Conservation (phyloP, 1,284 basidiomycete species). For the Ceratobasidium sp. region DNA sequence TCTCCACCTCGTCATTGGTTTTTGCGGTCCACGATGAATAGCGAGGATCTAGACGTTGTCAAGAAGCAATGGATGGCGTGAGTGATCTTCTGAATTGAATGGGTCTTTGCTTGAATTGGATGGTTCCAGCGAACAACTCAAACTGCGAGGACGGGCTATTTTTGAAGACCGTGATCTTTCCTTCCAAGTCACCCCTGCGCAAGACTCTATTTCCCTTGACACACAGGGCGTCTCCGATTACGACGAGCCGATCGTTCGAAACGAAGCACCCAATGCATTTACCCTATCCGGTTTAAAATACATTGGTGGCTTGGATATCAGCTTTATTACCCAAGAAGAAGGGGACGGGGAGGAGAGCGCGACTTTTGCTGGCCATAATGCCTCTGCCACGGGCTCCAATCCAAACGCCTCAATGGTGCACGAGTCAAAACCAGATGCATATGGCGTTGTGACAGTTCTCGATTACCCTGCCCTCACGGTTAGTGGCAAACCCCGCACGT, state of each 20-base stretch:
- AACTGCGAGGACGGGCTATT: slow-evolving; percentile 32
- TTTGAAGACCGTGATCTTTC: slow-evolving; percentile 42
- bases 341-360: slow-evolving; percentile 26
- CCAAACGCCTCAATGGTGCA: not conserved
- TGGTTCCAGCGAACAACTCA: slow-evolving; percentile 38
- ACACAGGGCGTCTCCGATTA: slow-evolving; percentile 12
- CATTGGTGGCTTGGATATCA: slow-evolving; percentile 48
- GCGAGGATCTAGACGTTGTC: slow-evolving; percentile 1
- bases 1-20: not conserved
- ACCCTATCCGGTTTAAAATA: slow-evolving; percentile 42
- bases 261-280: slow-evolving; percentile 33
- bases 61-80: slow-evolving; percentile 39
- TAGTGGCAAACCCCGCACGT: slow-evolving; percentile 14
- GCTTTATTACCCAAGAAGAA: slow-evolving; percentile 43
- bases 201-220: not conserved
- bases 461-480: slow-evolving; percentile 47
- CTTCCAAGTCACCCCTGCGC: slow-evolving; percentile 28
- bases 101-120: not conserved
- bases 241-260: slow-evolving; percentile 39
- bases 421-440: slow-evolving; percentile 42
- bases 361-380: slow-evolving; percentile 34
- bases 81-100: not conserved
- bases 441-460: slow-evolving; percentile 47
- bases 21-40: slow-evolving; percentile 6
- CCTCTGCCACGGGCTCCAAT: slow-evolving; percentile 3